Percentiles rank a stretch among this genome's conserved stretches.
These are phyloP conservation scores for Alternaria hordeiaustralica DNA, from an alignment of 2,329 filamentous ascomycete genomes.

Conservation along the genomic window DNA sequence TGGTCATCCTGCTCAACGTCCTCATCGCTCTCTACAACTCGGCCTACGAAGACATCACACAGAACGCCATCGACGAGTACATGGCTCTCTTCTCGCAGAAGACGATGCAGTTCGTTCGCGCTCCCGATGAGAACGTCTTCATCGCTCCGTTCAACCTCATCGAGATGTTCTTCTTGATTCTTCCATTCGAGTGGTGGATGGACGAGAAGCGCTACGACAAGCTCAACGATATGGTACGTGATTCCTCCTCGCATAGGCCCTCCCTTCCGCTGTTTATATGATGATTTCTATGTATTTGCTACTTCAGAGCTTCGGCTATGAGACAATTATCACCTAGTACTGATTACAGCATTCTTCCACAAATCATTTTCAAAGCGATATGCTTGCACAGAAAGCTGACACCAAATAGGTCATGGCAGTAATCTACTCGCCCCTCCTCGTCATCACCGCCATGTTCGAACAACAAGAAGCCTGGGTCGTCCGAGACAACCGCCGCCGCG, in stretches of 20 bases:
- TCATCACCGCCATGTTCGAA: conserved; percentile 73
- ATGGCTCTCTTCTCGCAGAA: conserved; percentile 92
- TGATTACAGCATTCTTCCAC: conserved; percentile 61
- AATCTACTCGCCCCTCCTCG: conserved; percentile 82
- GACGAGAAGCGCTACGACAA: conserved; percentile 73
- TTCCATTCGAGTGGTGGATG: conserved; percentile 97
- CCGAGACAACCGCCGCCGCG: conserved; percentile 73
- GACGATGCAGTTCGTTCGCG: conserved; percentile 95
- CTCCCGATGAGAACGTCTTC: conserved; percentile 97
- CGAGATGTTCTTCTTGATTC: conserved; percentile 78
- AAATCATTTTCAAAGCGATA: neutral
- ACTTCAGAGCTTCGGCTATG: conserved; percentile 99
- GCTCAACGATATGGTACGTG: conserved; percentile 73
- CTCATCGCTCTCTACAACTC: conserved; percentile 97
- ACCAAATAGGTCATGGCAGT: conserved; percentile 70
- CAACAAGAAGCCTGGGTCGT: conserved; percentile 62
- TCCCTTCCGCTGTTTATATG: conserved; percentile 61
- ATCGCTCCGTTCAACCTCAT: conserved; percentile 95
- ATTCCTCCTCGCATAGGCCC: no score
- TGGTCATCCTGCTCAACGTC: conserved; percentile 93
- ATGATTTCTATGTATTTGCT: conserved; percentile 99
- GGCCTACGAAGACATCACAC: conserved; percentile 92
- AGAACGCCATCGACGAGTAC: conserved; percentile 93
- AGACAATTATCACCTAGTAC: conserved; percentile 94
- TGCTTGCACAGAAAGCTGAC: neutral